Evolutionary conservation across 257 asterid genomes (phyloP).

Genomic region (Prunella vulgaris): DNA sequence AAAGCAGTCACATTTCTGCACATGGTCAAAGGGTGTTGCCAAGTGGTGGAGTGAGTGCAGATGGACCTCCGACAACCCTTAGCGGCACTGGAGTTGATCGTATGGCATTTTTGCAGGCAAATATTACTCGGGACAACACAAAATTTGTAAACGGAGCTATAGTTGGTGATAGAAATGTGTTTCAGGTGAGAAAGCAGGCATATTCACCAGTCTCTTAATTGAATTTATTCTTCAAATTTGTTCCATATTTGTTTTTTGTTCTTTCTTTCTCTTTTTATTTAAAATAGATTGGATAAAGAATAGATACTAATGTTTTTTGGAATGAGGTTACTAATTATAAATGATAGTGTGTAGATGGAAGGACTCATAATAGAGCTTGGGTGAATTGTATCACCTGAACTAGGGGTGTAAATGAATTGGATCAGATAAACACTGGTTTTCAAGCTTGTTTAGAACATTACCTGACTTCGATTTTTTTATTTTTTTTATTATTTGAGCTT

Average conservation of each 20-base stretch:
- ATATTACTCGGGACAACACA: slow-evolving; percentile 94
- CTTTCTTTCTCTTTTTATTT: not conserved
- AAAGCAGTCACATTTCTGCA: slow-evolving; percentile 86
- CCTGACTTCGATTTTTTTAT: not conserved
- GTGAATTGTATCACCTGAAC: not conserved
- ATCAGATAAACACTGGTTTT: not conserved
- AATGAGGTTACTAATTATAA: not conserved
- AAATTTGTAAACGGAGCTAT: slow-evolving; percentile 85
- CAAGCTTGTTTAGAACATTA: not conserved
- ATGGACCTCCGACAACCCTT: slow-evolving; percentile 99
- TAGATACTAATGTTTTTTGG: not conserved
- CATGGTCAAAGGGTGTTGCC: slow-evolving; percentile 92
- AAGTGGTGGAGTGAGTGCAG: slow-evolving; percentile 93
- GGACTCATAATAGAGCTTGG: not conserved
- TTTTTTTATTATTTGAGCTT: not conserved
- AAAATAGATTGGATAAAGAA: not conserved
- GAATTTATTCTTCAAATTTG: not conserved
- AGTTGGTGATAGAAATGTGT: slow-evolving; percentile 91
- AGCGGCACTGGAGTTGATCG: slow-evolving; percentile 97
- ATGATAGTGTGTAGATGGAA: too few relatives aligned
- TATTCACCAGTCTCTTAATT: not conserved
- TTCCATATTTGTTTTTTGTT: not conserved
- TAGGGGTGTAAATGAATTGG: not conserved
- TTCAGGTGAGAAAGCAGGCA: slow-evolving; percentile 63
- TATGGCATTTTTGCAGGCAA: slow-evolving; percentile 87